Base-by-base conservation (phyloP, 768 basidiomycete species). In the Suillus americanus region DNA sequence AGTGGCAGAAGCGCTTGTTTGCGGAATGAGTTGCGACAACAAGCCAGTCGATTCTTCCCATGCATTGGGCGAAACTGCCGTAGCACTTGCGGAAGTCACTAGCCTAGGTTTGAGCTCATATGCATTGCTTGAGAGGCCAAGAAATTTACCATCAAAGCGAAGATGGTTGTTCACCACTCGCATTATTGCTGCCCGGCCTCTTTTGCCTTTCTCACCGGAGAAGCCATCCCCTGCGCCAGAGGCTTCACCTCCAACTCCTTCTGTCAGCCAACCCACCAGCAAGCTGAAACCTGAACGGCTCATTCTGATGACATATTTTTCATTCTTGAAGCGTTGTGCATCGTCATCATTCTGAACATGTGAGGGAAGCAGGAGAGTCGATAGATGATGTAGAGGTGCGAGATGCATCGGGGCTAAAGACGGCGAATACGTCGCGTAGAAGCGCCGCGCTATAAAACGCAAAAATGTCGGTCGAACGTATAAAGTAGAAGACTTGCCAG, bases 251-350 rank as follows among this genome's bases (percentile, higher is more conserved):
- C 95, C 88, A 62, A 90, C 82, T 18, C 95, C 95, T 74, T 98
- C 96, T 28, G 94, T 97, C 63, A 99, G 79, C 97, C 97, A 99
- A 37, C 97, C 96, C 3, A 99, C 84, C 9, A 99, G 82, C 35
- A 99, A 86, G 51, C 91, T 86, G 73, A 97, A 97, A 8, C 95
- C 93, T 43, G 95, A 95, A 33, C 93, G 86, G 62, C 92, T 93
- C 87, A 99, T 92, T 48, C 87, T 86, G 60, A 99, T 83, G 40
- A 87, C 85, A 77, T 98, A 99, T 76, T 95, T 95, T 76, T 97
- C 94, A 57, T 88, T 88, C 63, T 93, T 83, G 71, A 97, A 95
- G 10, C 92, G 85, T 73, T 92, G 90, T 0, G 94, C 95, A 10
- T 89, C 74, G 60, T 93, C 87, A 70, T 94, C 93, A 62, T 87